Percentiles rank a stretch among this genome's conserved stretches.
These are phyloP conservation scores for Picea engelmannii DNA, from an alignment of 83 land plant genomes.

Conservation along the genomic window DNA sequence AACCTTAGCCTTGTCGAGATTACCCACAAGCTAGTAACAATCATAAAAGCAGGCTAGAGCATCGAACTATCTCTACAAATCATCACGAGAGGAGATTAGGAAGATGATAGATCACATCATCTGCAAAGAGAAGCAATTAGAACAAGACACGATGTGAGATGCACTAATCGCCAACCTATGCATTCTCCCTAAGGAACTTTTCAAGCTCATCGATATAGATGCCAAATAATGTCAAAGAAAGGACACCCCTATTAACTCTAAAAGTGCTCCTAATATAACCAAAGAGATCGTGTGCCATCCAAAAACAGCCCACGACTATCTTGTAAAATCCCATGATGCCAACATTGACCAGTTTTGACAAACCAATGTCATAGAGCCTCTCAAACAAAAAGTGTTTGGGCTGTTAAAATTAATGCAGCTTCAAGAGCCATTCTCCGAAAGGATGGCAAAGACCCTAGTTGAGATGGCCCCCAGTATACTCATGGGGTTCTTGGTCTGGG, in stretches of 20 bases:
- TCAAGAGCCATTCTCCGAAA: too few relatives aligned
- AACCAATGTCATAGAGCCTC: too few relatives aligned
- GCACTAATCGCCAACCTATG: background rate
- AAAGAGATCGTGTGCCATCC: background rate
- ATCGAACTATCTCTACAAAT: background rate
- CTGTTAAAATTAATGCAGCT: too few relatives aligned
- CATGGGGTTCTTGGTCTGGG: too few relatives aligned
- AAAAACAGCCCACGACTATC: background rate
- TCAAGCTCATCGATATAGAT: background rate
- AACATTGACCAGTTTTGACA: too few relatives aligned
- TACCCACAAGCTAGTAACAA: background rate
- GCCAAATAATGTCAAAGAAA: background rate
- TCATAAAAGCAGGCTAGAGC: background rate
- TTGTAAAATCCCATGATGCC: background rate
- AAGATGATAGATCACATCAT: background rate
- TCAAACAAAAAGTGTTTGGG: too few relatives aligned
- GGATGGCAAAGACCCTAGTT: too few relatives aligned
- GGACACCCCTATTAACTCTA: background rate
- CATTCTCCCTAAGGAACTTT: background rate
- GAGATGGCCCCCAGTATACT: too few relatives aligned
- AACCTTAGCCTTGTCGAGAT: background rate
- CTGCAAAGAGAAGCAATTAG: background rate
- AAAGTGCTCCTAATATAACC: background rate
- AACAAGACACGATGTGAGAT: background rate
- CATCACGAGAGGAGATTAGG: background rate